Evolutionary conservation across 2,329 filamentous ascomycete species (phyloP).

Genomic region (Pyricularia sp.): DNA sequence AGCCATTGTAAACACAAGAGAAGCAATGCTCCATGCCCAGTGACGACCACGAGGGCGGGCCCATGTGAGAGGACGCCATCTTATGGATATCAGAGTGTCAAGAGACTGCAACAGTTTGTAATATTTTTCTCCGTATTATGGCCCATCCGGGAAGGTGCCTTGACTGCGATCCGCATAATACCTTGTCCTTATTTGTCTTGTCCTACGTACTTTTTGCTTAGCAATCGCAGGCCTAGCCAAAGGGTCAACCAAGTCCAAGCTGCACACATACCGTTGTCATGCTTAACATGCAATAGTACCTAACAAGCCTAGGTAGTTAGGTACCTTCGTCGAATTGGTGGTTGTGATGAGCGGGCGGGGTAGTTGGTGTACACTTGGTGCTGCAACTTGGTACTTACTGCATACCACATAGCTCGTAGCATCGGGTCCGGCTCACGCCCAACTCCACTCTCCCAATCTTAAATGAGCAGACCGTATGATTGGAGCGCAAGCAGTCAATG

Average conservation of each 20-base stretch:
- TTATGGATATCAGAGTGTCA: not conserved
- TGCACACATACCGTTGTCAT: not conserved
- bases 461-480: not conserved
- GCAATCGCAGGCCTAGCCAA: not conserved
- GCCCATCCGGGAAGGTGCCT: not conserved
- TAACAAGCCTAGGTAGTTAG: not conserved
- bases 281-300: not conserved
- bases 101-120: not conserved
- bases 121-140: not conserved
- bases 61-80: not conserved
- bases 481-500: not conserved
- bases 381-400: not conserved
- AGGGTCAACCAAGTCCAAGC: not conserved
- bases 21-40: not conserved
- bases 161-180: not conserved
- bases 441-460: not conserved
- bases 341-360: not conserved
- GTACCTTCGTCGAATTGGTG: not conserved
- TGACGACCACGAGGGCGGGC: not conserved
- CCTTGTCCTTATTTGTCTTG: not conserved
- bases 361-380: not conserved
- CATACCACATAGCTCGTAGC: not conserved
- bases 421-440: not conserved
- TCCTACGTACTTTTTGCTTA: not conserved
- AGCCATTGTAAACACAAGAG: not conserved